phyloP scores from a whole-genome alignment of 2,329 filamentous ascomycete species.

The Allantophomopsis lycopodina region DNA sequence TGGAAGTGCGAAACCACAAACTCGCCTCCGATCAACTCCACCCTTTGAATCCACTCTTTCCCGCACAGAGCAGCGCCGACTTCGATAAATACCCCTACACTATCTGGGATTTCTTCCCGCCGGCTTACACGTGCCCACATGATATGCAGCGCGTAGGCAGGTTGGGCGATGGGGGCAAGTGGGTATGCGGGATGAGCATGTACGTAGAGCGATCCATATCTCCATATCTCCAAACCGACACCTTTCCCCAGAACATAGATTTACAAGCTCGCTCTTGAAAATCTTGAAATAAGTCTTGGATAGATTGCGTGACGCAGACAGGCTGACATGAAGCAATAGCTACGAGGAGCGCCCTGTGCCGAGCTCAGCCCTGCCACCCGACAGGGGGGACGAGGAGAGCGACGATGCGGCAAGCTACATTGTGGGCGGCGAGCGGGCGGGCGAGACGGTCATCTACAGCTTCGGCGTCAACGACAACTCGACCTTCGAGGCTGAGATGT shows the following conservation, averaged over 20 bases:
- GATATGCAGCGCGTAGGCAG: constrained; percentile 24
- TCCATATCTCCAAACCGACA: constrained; percentile 1
- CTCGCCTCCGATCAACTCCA: constrained; percentile 8
- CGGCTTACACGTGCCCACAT: constrained; percentile 24
- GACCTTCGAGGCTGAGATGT: constrained; percentile 23
- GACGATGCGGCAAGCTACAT: no score
- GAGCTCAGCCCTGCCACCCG: no score
- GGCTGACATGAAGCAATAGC: no score
- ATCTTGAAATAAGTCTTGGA: no score
- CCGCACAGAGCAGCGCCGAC: constrained; percentile 8
- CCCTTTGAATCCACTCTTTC: constrained; percentile 12
- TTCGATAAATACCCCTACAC: constrained; percentile 18
- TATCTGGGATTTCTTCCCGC: constrained; percentile 25
- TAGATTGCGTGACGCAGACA: no score
- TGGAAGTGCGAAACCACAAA: constrained; percentile 12
- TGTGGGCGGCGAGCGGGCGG: no score
- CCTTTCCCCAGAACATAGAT: no score
- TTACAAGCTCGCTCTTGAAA: no score
- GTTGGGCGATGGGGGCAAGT: constrained; percentile 21
- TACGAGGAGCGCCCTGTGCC: no score
- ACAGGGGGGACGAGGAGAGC: no score
- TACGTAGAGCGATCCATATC: constrained; percentile 15
- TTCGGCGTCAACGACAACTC: constrained; percentile 24
- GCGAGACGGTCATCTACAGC: constrained; percentile 20
- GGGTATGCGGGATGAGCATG: constrained; percentile 26